A percentile compares a stretch with the other conserved stretches of the same genome.
Conservation (phyloP, 1,139 yeast species). For the Kodamaea alishanica region DNA sequence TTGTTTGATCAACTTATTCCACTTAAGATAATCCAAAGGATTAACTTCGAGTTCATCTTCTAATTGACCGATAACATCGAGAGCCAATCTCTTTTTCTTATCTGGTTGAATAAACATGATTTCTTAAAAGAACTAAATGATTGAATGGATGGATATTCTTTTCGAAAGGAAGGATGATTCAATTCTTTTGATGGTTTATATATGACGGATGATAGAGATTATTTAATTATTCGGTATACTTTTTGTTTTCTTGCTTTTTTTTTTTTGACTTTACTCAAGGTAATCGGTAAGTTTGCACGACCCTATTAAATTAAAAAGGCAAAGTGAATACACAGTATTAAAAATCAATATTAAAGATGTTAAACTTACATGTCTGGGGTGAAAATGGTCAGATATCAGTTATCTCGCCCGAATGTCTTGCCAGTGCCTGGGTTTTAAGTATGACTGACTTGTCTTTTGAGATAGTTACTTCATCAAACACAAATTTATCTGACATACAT, state of each 20-base stretch:
- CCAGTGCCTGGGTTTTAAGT: slow-evolving; percentile 33
- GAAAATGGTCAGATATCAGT: slow-evolving; percentile 27
- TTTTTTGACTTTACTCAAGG: too few relatives aligned
- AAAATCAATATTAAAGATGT: not conserved
- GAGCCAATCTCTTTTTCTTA: slow-evolving; percentile 32
- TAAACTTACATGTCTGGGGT: slow-evolving; percentile 59
- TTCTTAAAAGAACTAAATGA: not conserved
- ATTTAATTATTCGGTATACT: too few relatives aligned
- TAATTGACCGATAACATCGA: slow-evolving; percentile 54
- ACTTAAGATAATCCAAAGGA: slow-evolving; percentile 53
- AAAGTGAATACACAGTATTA: too few relatives aligned
- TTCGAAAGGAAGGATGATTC: too few relatives aligned
- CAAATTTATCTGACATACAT: slow-evolving; percentile 51
- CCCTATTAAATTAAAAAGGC: too few relatives aligned
- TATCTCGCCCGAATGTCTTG: slow-evolving; percentile 40
- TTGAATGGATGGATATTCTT: too few relatives aligned
- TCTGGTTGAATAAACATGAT: slow-evolving; percentile 24
- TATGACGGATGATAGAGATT: too few relatives aligned
- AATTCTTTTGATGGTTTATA: too few relatives aligned
- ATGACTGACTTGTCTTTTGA: slow-evolving; percentile 10
- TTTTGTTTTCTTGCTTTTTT: too few relatives aligned
- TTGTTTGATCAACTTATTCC: slow-evolving; percentile 56
- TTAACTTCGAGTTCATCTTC: slow-evolving; percentile 58
- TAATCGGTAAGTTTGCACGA: too few relatives aligned
- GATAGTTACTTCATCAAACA: slow-evolving; percentile 55